phyloP scores from a whole-genome alignment of 441 rosid species.

The Aleurites moluccanus region DNA sequence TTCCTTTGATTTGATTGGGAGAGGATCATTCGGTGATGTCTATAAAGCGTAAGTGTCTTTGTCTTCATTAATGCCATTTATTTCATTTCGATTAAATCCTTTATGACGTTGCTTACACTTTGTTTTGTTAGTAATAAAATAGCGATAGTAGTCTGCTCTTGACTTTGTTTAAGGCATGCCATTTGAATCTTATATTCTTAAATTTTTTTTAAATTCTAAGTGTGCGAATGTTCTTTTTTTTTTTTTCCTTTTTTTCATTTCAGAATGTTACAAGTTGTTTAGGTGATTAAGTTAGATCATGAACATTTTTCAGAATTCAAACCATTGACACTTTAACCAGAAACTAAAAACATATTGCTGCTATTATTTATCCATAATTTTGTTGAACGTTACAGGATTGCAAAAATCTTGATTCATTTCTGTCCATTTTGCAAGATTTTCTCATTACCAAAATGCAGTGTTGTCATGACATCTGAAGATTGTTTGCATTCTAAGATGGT shows the following conservation, averaged over 20 bases:
- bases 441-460: background rate
- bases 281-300: background rate
- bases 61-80: conserved; percentile 13
- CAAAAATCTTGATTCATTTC: background rate
- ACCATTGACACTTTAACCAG: background rate
- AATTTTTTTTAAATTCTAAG: conserved; percentile 5
- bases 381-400: background rate
- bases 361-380: background rate
- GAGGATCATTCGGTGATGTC: conserved; percentile 98
- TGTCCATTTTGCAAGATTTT: background rate
- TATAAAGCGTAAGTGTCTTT: conserved; percentile 85
- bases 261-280: background rate
- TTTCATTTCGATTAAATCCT: conserved; percentile 11
- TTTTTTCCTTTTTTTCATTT: background rate
- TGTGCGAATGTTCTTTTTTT: background rate
- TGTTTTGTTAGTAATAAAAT: background rate
- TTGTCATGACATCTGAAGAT: conserved; percentile 1
- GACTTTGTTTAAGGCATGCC: background rate
- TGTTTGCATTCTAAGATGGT: conserved; percentile 4
- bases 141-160: background rate
- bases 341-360: conserved; percentile 8
- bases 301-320: background rate
- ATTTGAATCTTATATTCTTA: background rate
- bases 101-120: conserved; percentile 11
- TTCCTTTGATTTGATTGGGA: conserved; percentile 83